phyloP scores from a whole-genome alignment of 768 basidiomycete genomes.

The Cyathus striatus region DNA sequence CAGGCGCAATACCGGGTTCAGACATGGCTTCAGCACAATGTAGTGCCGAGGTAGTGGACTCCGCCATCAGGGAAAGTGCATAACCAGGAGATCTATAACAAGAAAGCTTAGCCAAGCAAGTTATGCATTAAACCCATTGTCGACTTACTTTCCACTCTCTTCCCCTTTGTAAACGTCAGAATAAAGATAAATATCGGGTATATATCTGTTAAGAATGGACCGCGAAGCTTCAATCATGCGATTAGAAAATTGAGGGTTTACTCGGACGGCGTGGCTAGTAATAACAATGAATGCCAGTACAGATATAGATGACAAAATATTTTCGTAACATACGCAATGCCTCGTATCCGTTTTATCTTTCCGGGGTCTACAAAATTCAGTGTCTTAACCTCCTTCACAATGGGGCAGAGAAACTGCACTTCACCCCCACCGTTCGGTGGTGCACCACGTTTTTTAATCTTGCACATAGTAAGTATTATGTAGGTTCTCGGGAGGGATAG shows the following conservation, averaged over 20 bases:
- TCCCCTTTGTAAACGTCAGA: slow-evolving; percentile 98
- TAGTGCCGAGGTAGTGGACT: slow-evolving; percentile 86
- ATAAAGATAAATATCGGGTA: slow-evolving; percentile 97
- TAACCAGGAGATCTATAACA: slow-evolving; percentile 90
- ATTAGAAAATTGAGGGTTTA: slow-evolving; percentile 96
- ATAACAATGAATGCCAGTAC: too few species aligned
- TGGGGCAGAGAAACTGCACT: slow-evolving; percentile 87
- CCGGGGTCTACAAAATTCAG: slow-evolving; percentile 90
- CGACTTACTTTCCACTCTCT: slow-evolving; percentile 89
- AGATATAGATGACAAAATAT: too few species aligned
- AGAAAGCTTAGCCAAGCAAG: background rate
- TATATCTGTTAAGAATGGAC: slow-evolving; percentile 90
- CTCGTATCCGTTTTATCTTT: slow-evolving; percentile 90
- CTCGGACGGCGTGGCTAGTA: slow-evolving; percentile 86
- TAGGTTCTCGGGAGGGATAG: too few species aligned
- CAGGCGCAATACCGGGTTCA: slow-evolving; percentile 78
- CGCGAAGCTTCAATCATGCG: slow-evolving; percentile 95
- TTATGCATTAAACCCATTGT: background rate
- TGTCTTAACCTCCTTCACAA: slow-evolving; percentile 88
- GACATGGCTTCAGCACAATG: slow-evolving; percentile 87
- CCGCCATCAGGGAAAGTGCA: slow-evolving; percentile 84
- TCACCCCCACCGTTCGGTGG: slow-evolving; percentile 91
- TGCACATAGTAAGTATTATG: too few species aligned
- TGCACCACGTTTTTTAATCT: slow-evolving; percentile 92
- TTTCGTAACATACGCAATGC: slow-evolving; percentile 83